Evolutionary conservation across 495 filamentous ascomycete genomes (phyloP).

Genomic region (Trichoderma gamsii): DNA sequence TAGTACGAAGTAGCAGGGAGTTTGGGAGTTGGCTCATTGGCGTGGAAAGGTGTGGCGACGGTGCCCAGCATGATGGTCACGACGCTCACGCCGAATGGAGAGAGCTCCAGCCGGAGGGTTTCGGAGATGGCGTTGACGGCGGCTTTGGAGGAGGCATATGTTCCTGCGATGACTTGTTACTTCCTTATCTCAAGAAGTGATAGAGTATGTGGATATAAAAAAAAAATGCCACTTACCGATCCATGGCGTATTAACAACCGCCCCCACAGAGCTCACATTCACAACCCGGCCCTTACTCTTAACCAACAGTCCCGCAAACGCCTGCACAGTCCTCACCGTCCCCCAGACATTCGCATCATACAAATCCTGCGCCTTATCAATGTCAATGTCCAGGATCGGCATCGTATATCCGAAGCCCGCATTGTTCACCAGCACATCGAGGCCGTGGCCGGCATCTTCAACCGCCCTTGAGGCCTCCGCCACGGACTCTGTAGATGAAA

Average conservation of each 20-base stretch:
- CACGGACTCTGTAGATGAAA: slow-evolving; percentile 31
- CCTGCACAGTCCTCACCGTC: slow-evolving; percentile 27
- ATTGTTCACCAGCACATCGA: slow-evolving; percentile 33
- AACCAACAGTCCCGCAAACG: slow-evolving; percentile 29
- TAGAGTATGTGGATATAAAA: too few species aligned
- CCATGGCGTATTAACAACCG: slow-evolving; percentile 27
- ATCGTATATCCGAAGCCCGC: slow-evolving; percentile 24
- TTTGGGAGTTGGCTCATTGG: not conserved
- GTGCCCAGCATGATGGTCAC: slow-evolving; percentile 20
- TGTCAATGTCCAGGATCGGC: slow-evolving; percentile 28
- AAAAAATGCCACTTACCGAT: too few species aligned
- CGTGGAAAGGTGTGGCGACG: slow-evolving; percentile 7
- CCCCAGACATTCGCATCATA: slow-evolving; percentile 32
- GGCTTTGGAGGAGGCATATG: slow-evolving; percentile 29
- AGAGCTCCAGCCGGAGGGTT: slow-evolving; percentile 31
- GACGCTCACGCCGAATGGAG: slow-evolving; percentile 31
- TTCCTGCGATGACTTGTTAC: slow-evolving; percentile 18
- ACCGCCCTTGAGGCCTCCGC: slow-evolving; percentile 21
- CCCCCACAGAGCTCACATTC: slow-evolving; percentile 24
- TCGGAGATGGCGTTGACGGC: slow-evolving; percentile 26
- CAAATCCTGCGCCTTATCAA: slow-evolving; percentile 24
- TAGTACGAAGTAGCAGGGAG: slow-evolving; percentile 22
- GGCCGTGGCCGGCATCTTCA: slow-evolving; percentile 23
- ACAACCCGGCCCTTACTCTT: slow-evolving; percentile 25
- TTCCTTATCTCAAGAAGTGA: too few species aligned